Base-by-base conservation (phyloP, 768 basidiomycete species). In the Punctularia strigosozonata region DNA sequence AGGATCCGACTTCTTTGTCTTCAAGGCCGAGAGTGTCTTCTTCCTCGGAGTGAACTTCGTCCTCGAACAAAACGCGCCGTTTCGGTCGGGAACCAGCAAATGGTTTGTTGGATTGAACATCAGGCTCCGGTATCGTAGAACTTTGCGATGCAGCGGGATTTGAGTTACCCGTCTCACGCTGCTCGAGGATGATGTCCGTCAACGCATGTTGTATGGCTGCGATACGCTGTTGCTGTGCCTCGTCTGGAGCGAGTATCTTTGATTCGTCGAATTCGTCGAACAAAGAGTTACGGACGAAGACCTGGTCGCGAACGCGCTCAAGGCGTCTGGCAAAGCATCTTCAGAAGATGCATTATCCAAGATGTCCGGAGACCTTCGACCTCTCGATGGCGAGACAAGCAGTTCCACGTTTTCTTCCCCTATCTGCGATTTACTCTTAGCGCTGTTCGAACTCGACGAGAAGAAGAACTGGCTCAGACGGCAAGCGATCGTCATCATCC, bases 171-270 rank as follows among this genome's bases (percentile, higher is more conserved):
- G 57, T 58, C 39, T 73, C 69, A 26, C 78, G 69, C 45, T 94
- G 87, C 28, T 82, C 66, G 3, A 89, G 88, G 51, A 99, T 91
- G 55, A 99, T 97, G 53, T 94, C 88, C 7, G 87, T 91, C 45
- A 99, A 64, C 4, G 95, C 95, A 6, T 91, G 91, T 50, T 91
- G 90, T 15, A 98, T 95, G 3, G 94, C 92, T 50, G 91, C 89
- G 77, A 98, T 95, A 26, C 89, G 70, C 47, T 82, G 71, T 37
- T 82, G 74, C 56, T 94, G 64, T 14, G 62, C 82, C 34, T 74
- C 77, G 35, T 77, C 69, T n/a, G n/a, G n/a, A n/a, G n/a, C n/a
- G n/a, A n/a, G n/a, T n/a, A n/a, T n/a, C n/a, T n/a, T n/a, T n/a
- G n/a, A n/a, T n/a, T n/a, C n/a, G n/a, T n/a, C n/a, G n/a, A n/a